Percentiles rank a stretch among this genome's conserved stretches.
Conservation (phyloP, 768 basidiomycete genomes). For the Boletales sp. region DNA sequence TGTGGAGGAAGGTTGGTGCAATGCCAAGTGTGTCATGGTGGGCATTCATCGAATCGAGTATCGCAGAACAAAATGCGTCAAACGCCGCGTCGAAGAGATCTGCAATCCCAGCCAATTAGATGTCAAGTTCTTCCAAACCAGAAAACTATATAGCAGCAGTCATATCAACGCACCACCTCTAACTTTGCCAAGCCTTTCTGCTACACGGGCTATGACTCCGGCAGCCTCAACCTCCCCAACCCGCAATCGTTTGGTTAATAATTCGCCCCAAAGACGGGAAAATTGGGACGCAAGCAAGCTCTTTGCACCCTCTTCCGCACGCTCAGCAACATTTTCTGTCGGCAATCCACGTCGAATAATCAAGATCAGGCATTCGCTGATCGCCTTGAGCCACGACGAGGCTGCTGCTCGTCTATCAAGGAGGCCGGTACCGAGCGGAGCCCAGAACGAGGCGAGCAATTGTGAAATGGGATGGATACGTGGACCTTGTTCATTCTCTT, state of each 20-base stretch:
- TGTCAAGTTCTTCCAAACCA: conserved; percentile 19
- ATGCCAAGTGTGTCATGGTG: conserved; percentile 20
- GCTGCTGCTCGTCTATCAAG: conserved; percentile 20
- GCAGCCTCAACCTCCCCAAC: conserved; percentile 45
- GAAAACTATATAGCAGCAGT: conserved; percentile 24
- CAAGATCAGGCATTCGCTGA: conserved; percentile 69
- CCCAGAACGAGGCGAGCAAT: conserved; percentile 80
- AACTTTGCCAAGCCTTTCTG: conserved; percentile 41
- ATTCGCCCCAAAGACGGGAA: conserved; percentile 45
- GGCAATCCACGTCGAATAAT: conserved; percentile 35
- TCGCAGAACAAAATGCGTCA: conserved; percentile 33
- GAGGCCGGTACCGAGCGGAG: conserved; percentile 52
- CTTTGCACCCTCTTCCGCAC: conserved; percentile 4
- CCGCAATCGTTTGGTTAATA: conserved; percentile 42
- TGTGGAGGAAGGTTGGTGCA: conserved; percentile 45
- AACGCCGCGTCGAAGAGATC: conserved; percentile 52
- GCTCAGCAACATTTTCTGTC: not conserved
- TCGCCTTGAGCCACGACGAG: conserved; percentile 63
- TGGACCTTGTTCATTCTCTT: not conserved
- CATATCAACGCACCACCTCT: conserved; percentile 37
- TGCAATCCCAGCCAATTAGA: conserved; percentile 12
- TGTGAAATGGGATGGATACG: conserved; percentile 35
- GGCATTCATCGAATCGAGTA: conserved; percentile 4
- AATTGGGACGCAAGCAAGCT: conserved; percentile 45
- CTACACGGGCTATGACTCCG: conserved; percentile 39